Percentiles rank a stretch among this genome's conserved stretches.
Conservation (phyloP, 768 basidiomycete genomes). For the Leucosporidium creatinivorum region DNA sequence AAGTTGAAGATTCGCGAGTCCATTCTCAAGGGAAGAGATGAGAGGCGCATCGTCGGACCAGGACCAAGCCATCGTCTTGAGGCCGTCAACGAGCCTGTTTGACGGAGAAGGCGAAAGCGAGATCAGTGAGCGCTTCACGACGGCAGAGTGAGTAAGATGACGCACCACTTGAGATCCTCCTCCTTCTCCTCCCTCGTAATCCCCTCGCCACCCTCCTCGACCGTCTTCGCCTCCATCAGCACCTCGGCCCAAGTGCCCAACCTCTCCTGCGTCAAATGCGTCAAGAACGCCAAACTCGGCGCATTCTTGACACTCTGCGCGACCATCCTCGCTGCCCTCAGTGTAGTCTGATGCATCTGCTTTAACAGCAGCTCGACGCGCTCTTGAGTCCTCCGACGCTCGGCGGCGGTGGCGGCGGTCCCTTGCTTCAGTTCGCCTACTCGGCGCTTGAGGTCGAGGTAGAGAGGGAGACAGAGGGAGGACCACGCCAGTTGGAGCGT, state of each 20-base stretch:
- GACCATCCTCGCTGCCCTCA: constrained; percentile 29
- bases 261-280: constrained; percentile 22
- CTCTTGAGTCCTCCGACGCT: constrained; percentile 2
- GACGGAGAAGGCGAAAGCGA: no score
- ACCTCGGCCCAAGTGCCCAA: constrained; percentile 21
- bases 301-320: constrained; percentile 26
- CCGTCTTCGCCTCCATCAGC: constrained; percentile 11
- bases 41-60: constrained; percentile 16
- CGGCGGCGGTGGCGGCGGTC: neutral
- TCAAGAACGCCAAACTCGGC: constrained; percentile 27
- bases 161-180: constrained; percentile 17
- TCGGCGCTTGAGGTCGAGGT: constrained; percentile 23
- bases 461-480: constrained; percentile 24
- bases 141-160: neutral
- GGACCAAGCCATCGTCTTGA: constrained; percentile 30
- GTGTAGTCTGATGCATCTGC: constrained; percentile 5
- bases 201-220: constrained; percentile 20
- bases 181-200: constrained; percentile 14
- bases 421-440: constrained; percentile 8
- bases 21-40: constrained; percentile 6
- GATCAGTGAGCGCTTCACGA: neutral
- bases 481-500: constrained; percentile 28
- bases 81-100: constrained; percentile 22
- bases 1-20: constrained; percentile 1
- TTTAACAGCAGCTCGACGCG: constrained; percentile 12